A percentile compares a stretch with the other conserved stretches of the same genome.
Conservation (phyloP, 768 basidiomycete genomes). For the Fistulinella prunicolor region DNA sequence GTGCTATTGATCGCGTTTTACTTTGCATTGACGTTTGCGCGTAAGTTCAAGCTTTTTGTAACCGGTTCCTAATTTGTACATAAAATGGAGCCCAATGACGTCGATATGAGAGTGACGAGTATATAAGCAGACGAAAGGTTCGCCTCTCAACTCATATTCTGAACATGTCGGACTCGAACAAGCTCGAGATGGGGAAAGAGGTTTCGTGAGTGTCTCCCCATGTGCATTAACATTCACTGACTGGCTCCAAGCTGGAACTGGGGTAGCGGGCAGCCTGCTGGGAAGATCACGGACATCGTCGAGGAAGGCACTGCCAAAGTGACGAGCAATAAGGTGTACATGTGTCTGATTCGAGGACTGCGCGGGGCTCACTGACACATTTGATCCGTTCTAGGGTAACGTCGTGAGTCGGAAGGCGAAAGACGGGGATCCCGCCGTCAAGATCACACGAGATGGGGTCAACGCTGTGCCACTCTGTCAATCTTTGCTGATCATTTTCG, state of each 20-base stretch:
- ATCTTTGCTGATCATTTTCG: no score
- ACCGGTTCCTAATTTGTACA: constrained; percentile 15
- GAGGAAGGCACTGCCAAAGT: constrained; percentile 43
- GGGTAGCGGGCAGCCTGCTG: constrained; percentile 32
- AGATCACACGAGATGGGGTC: constrained; percentile 44
- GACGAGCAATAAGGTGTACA: constrained; percentile 42
- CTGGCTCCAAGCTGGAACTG: constrained; percentile 33
- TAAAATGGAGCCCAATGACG: constrained; percentile 10
- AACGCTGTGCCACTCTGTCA: constrained; percentile 15
- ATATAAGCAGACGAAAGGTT: background rate
- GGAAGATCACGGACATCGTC: constrained; percentile 40
- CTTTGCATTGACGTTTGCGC: background rate
- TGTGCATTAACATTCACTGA: background rate
- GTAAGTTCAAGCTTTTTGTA: background rate
- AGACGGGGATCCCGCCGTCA: constrained; percentile 45
- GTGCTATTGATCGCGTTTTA: background rate
- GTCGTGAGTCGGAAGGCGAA: constrained; percentile 39
- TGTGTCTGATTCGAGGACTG: background rate
- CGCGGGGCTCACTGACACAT: background rate
- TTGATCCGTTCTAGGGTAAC: constrained; percentile 33
- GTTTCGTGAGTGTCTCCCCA: constrained; percentile 32
- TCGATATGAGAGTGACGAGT: background rate
- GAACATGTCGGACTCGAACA: constrained; percentile 19
- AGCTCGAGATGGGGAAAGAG: constrained; percentile 32
- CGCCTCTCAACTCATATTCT: background rate